Evolutionary conservation across 129 eudicot species (phyloP).

Genomic region (Smallanthus sonchifolius): DNA sequence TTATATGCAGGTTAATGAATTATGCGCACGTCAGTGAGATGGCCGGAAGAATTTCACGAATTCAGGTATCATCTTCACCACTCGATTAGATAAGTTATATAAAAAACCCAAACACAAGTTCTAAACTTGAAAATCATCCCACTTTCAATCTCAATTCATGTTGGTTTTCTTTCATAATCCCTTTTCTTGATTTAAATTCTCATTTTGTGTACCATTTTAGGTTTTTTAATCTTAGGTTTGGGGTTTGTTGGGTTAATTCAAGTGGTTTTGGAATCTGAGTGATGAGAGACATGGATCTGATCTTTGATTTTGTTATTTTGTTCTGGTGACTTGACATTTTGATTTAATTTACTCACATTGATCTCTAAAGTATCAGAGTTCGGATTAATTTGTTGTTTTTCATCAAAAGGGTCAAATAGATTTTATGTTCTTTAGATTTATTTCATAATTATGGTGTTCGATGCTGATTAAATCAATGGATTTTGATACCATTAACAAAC

Average conservation of each 20-base stretch:
- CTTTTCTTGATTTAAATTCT: constrained; percentile 18
- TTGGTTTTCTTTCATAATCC: background rate
- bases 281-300: constrained; percentile 30
- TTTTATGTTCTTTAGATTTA: too few species aligned
- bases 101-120: too few species aligned
- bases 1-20: too few species aligned
- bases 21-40: too few species aligned
- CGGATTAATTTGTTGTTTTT: constrained; percentile 13
- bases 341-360: constrained; percentile 21
- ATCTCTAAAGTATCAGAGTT: constrained; percentile 15
- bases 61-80: too few species aligned
- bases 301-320: constrained; percentile 8
- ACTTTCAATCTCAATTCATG: constrained; percentile 4
- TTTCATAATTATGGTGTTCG: too few species aligned
- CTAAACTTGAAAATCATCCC: background rate
- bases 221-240: background rate
- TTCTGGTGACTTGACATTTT: constrained; percentile 19
- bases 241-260: constrained; percentile 8
- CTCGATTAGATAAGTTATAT: too few species aligned
- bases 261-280: constrained; percentile 11
- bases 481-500: too few species aligned
- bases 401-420: background rate
- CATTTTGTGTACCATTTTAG: too few species aligned
- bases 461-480: too few species aligned
- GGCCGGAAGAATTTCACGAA: too few species aligned